Base-by-base conservation (phyloP, 2,329 filamentous ascomycete species). In the Apiospora marii region DNA sequence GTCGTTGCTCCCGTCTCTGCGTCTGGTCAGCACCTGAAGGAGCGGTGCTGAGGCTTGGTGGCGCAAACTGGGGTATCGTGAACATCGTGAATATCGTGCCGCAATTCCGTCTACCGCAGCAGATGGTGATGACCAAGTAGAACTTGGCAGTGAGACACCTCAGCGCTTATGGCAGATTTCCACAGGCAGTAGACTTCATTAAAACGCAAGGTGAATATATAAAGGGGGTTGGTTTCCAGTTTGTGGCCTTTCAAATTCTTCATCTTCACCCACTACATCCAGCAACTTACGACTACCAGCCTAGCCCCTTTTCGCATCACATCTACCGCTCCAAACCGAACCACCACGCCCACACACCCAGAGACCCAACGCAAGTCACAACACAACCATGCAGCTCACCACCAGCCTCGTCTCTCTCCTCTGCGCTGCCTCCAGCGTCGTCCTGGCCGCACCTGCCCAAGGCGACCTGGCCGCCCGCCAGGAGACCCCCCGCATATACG, bases 401-500 rank as follows among this genome's bases (percentile, higher is more conserved):
- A 70, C n/a, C 19, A 72, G 67, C 53, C 19, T 72, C 30, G 1
- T 70, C 43, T 43, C 68, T 22, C 30, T 70, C 71, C 53, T 70
- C 43, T 68, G 58, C 43, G 51, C 68, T 12, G 71, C 68, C 8
- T 41, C 71, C 43, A 68, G 68, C 71, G 19, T 8, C 46, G 24
- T 58, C 49, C 16, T 27, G 24, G 51, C 51, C 4, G 51, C 51
- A 30, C 51, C 49, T 27, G 49, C 70, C 22, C 68, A 41, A n/a
- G 71, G 22, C 1, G 51, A 44, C 51, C 64, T 44, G n/a, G 7
- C 13, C 27, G 34, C 48, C 10, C 71, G 71, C 10, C 71, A 72
- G 68, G 68, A 72, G 2, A 67, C 68, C 48, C 51, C 71, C 12
- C 71, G 71, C 44, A 72, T 72, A 53, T 72, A 72, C 53, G 71